A percentile compares a stretch with the other conserved stretches of the same genome.
Evolutionary conservation across 345 rosid genomes (phyloP).

Genomic region (Ailanthus altissimus): DNA sequence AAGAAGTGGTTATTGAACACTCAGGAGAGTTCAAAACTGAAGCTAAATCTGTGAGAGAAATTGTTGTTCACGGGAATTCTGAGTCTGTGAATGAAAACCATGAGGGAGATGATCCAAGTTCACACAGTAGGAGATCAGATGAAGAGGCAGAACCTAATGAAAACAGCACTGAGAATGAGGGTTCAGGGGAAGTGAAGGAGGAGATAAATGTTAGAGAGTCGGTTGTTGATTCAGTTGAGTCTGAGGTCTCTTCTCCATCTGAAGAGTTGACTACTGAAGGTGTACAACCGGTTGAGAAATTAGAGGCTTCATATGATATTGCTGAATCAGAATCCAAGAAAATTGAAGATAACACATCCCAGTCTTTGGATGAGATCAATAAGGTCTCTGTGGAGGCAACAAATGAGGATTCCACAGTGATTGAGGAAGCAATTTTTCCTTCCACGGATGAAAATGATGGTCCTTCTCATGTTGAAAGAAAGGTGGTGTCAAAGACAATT

Average conservation of each 20-base stretch:
- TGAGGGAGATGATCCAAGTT: constrained; percentile 23
- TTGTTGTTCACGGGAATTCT: constrained; percentile 4
- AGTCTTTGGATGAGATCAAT: constrained; percentile 17
- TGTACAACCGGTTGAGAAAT: constrained; percentile 20
- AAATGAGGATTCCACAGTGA: constrained; percentile 12
- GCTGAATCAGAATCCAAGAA: constrained; percentile 22
- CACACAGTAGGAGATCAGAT: constrained; percentile 24
- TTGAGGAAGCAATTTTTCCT: constrained; percentile 8
- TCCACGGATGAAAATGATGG: constrained; percentile 5
- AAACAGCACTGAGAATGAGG: constrained; percentile 7
- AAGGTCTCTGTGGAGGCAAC: not conserved
- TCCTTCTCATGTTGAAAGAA: not conserved
- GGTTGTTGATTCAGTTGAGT: constrained; percentile 24
- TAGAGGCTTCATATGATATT: constrained; percentile 5
- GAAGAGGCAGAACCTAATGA: constrained; percentile 27
- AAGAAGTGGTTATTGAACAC: constrained; percentile 4
- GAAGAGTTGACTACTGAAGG: constrained; percentile 16
- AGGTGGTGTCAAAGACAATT: constrained; percentile 15
- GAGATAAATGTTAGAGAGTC: constrained; percentile 21
- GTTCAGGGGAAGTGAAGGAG: constrained; percentile 18
- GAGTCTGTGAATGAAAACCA: constrained; percentile 9
- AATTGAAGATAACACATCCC: not conserved
- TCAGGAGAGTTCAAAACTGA: constrained; percentile 19
- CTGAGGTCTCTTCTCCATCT: constrained; percentile 8
- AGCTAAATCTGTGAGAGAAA: constrained; percentile 25